phyloP scores from a whole-genome alignment of 75 land plant species.

The Sequoiadendron giganteum region DNA sequence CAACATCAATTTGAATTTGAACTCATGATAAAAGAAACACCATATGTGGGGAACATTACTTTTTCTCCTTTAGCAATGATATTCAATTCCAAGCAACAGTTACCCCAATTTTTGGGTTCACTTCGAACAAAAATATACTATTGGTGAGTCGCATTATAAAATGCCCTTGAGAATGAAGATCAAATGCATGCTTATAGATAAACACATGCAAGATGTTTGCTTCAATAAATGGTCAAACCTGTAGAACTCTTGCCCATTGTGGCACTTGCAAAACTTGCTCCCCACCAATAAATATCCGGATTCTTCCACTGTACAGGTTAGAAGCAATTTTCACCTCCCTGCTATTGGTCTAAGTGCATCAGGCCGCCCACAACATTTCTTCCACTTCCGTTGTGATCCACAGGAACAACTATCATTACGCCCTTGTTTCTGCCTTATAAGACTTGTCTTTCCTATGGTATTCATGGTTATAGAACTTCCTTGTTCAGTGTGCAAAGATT shows the following conservation, averaged over 20 bases:
- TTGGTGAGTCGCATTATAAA: neutral
- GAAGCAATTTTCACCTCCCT: conserved; percentile 1
- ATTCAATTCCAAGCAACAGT: neutral
- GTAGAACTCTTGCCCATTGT: neutral
- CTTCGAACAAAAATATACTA: neutral
- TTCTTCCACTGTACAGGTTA: neutral
- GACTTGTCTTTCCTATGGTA: neutral
- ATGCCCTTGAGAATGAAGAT: neutral
- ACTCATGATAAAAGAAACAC: neutral
- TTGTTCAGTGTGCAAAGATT: conserved; percentile 10
- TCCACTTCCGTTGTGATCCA: conserved; percentile 28
- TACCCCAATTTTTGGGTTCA: neutral
- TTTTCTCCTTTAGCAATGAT: neutral
- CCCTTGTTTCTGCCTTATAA: conserved; percentile 19
- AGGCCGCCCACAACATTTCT: conserved; percentile 28
- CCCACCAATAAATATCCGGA: neutral
- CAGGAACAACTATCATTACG: conserved; percentile 30
- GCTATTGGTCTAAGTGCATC: conserved; percentile 10
- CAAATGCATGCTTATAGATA: neutral
- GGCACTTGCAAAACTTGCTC: conserved; percentile 1
- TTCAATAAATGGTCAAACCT: neutral
- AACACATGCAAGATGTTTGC: neutral
- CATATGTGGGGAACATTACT: neutral
- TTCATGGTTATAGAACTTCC: neutral
- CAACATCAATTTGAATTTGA: neutral